Evolutionary conservation across 257 asterid genomes (phyloP).

Genomic region (Solanum piurae): DNA sequence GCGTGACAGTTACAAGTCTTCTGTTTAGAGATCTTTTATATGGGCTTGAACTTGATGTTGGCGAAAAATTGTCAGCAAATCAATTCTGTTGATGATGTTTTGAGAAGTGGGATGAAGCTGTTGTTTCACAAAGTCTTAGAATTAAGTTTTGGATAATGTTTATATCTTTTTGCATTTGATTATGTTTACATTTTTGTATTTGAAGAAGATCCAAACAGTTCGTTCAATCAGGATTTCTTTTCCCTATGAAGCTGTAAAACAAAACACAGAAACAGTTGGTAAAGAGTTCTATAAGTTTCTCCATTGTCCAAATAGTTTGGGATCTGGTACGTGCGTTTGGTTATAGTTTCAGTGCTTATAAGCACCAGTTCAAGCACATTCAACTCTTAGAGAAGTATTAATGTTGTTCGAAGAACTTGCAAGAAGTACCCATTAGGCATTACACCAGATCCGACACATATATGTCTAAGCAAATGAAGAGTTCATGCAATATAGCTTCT

Average conservation of each 20-base stretch:
- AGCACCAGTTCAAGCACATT: neutral
- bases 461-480: neutral
- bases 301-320: neutral
- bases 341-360: neutral
- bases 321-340: neutral
- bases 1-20: neutral
- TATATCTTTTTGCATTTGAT: neutral
- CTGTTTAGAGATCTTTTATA: neutral
- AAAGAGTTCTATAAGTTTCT: neutral
- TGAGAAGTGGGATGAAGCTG: neutral
- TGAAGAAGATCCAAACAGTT: neutral
- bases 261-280: neutral
- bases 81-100: neutral
- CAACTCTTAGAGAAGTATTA: neutral
- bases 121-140: neutral
- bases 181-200: neutral
- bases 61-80: neutral
- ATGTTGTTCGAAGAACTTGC: neutral
- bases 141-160: neutral
- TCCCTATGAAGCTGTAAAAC: neutral
- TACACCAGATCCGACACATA: neutral
- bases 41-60: neutral
- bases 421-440: neutral
- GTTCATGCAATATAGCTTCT: neutral
- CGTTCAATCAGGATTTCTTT: neutral